Evolutionary conservation across 768 basidiomycete species (phyloP), one percentile per base, ranked within the genome.

Genomic region (Boletus sp.): DNA sequence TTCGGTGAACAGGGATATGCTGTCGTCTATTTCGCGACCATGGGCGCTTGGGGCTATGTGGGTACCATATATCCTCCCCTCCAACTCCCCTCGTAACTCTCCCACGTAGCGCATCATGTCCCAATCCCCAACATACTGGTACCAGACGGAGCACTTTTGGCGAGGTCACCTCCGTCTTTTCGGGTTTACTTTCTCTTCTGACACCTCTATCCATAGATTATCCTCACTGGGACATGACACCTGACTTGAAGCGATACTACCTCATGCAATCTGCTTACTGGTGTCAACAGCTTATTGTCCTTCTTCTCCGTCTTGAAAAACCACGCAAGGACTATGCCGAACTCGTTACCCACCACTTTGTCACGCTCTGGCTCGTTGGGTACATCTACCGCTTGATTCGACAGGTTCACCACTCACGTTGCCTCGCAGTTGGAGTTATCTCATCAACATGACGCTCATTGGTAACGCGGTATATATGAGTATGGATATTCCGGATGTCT

Each of bases 1-100:
- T 98, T 98, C 64, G 90, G 85, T 19, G 96, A 99, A 73, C 96
- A 96, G 66, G 84, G 83, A 0, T 97, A 99, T 69, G 90, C 93
- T 0, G 47, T 90, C 42, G 58, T 90, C 14, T 99, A 98, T 70
- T 95, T 92, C 61, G 61, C 75, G 1, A 51, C 83, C 57, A 85
- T 85, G 58, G 87, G 90, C 8, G 63, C 74, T 3, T 86, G 88
- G 79, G 96, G 97, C 27, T 75, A 85, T 42, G 94, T 96, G 50
- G 68, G 92, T 57, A 19, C 40, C 38, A 17, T 35, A 9, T 48
- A 40, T 23, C 17, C 32, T 32, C 27, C 19, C 32, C 57, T 2
- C 15, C 30, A 13, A 27, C 14, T 14, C 38, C 4, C 39, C 34
- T 42, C 25, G 17, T 42, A 0, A 32, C 46, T 10, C 23, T 33